phyloP scores from a whole-genome alignment of 345 rosid species.

The Cardamine chenopodiifolia region DNA sequence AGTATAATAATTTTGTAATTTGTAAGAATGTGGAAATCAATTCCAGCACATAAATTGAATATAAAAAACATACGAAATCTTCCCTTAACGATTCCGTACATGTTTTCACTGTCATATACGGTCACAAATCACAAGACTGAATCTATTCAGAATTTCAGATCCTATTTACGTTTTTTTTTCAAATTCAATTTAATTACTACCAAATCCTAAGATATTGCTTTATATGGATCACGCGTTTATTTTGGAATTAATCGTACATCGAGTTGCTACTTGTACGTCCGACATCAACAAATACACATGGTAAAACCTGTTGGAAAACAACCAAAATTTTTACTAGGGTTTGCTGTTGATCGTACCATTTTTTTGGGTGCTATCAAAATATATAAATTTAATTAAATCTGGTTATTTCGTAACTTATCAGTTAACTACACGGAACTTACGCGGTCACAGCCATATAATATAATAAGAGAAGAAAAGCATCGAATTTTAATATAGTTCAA shows the following conservation, averaged over 20 bases:
- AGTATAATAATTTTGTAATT: background rate
- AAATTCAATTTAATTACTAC: conserved; percentile 1
- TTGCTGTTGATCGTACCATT: background rate
- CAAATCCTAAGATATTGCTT: background rate
- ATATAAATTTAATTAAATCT: background rate
- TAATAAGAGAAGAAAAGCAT: conserved; percentile 11
- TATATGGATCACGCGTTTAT: background rate
- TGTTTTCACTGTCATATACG: conserved; percentile 29
- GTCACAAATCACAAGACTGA: conserved; percentile 27
- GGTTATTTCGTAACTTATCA: background rate
- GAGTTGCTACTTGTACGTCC: background rate
- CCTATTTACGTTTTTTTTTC: background rate
- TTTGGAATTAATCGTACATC: background rate
- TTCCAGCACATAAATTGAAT: conserved; percentile 5
- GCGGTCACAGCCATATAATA: conserved; percentile 17
- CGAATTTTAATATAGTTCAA: conserved; percentile 35
- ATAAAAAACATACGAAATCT: conserved; percentile 29
- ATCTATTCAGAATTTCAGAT: conserved; percentile 12
- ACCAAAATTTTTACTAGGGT: background rate
- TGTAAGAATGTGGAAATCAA: background rate
- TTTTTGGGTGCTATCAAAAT: background rate
- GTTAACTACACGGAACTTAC: conserved; percentile 19
- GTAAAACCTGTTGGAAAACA: conserved; percentile 18
- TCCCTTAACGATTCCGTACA: conserved; percentile 45
- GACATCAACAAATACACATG: conserved; percentile 26